phyloP scores from a whole-genome alignment of 768 basidiomycete species.

The Leucocoprinus leucothites region DNA sequence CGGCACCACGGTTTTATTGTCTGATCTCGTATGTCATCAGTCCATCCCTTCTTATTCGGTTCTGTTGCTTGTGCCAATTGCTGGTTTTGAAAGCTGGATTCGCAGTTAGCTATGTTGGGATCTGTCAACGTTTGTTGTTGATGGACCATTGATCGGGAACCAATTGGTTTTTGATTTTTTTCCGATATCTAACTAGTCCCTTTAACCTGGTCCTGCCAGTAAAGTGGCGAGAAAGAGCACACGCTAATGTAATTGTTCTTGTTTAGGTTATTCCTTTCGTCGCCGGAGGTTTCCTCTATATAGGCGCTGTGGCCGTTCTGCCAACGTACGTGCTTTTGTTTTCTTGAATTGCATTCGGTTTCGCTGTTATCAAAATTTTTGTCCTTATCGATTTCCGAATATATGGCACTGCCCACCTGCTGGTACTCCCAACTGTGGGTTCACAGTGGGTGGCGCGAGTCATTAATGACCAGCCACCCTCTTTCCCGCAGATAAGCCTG shows the following conservation, averaged over 20 bases:
- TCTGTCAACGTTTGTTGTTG: conserved; percentile 13
- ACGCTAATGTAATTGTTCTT: not conserved
- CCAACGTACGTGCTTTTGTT: conserved; percentile 71
- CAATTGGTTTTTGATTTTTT: too few species aligned
- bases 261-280: conserved; percentile 82
- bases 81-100: not conserved
- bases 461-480: too few species aligned
- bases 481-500: too few species aligned
- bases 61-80: not conserved
- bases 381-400: too few species aligned
- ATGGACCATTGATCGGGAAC: conserved; percentile 15
- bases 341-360: conserved; percentile 8
- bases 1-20: conserved; percentile 75
- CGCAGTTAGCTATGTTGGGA: not conserved
- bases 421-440: too few species aligned
- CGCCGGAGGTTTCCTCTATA: conserved; percentile 90
- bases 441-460: too few species aligned
- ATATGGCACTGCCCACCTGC: too few species aligned
- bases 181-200: not conserved
- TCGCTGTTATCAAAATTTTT: not conserved
- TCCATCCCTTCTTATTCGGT: not conserved
- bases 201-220: not conserved
- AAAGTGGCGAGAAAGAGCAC: not conserved
- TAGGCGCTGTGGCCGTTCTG: conserved; percentile 88
- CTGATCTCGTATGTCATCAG: conserved; percentile 68